phyloP scores from a whole-genome alignment of 768 basidiomycete genomes.

The Phanerochaete sordida region DNA sequence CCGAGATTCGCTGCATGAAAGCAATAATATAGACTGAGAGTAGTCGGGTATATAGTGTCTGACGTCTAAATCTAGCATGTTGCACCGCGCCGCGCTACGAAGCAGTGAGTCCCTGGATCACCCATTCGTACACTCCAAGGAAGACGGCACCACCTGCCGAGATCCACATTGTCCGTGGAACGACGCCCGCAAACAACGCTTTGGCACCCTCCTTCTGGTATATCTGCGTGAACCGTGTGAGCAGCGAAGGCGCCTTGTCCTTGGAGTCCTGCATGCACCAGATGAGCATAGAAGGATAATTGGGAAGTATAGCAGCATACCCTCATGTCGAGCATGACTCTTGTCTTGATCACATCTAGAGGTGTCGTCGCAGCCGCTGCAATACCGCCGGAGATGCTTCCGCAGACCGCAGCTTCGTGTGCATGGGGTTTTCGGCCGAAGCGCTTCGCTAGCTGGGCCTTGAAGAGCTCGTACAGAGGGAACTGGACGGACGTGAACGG shows the following conservation, averaged over 20 bases:
- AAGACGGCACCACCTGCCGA: slow-evolving; percentile 96
- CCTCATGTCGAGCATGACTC: slow-evolving; percentile 91
- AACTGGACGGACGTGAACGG: slow-evolving; percentile 97
- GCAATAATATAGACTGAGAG: too few relatives aligned
- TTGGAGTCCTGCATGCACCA: slow-evolving; percentile 39
- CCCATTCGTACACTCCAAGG: slow-evolving; percentile 93
- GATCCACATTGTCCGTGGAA: slow-evolving; percentile 95
- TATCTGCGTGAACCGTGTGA: slow-evolving; percentile 59
- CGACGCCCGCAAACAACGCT: slow-evolving; percentile 82
- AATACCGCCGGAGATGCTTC: slow-evolving; percentile 85
- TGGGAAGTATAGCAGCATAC: slow-evolving; percentile 38
- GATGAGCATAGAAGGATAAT: not conserved
- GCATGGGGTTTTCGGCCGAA: slow-evolving; percentile 56
- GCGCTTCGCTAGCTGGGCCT: slow-evolving; percentile 54
- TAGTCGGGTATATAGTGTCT: not conserved
- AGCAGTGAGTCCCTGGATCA: slow-evolving; percentile 41
- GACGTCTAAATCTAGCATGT: not conserved
- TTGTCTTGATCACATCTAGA: slow-evolving; percentile 93
- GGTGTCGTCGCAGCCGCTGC: slow-evolving; percentile 93
- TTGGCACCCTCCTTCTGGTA: slow-evolving; percentile 63
- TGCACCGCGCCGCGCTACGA: not conserved
- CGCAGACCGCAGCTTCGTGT: slow-evolving; percentile 83
- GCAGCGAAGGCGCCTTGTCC: slow-evolving; percentile 51
- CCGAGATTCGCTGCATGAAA: too few relatives aligned
- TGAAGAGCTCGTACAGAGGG: slow-evolving; percentile 89